phyloP scores from a whole-genome alignment of 1,139 yeast species.

The Diutina rugosa region DNA sequence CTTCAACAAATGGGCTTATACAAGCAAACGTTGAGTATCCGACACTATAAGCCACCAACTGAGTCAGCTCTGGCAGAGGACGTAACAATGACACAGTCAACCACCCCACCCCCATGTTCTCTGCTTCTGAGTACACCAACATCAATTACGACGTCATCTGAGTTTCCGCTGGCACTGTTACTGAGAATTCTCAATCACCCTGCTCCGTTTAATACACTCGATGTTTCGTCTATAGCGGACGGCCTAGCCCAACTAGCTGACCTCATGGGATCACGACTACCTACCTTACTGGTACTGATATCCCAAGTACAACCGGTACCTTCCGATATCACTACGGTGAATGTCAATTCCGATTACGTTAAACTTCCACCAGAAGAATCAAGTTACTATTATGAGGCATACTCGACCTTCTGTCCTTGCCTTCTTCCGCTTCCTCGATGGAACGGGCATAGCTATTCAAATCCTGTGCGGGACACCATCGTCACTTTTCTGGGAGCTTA shows the following conservation, averaged over 20 bases:
- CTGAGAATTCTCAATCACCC: background rate
- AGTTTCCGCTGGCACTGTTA: background rate
- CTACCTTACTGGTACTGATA: constrained; percentile 5
- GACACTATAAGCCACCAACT: background rate
- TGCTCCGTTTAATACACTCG: background rate
- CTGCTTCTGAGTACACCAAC: background rate
- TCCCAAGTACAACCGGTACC: constrained; percentile 13
- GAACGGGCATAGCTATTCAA: constrained; percentile 21
- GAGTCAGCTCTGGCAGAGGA: background rate
- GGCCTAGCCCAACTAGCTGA: background rate
- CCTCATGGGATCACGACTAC: background rate
- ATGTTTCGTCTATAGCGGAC: background rate
- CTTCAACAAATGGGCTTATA: background rate
- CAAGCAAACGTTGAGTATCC: background rate
- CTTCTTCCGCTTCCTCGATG: constrained; percentile 51
- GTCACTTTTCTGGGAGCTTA: constrained; percentile 47
- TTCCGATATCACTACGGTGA: constrained; percentile 1
- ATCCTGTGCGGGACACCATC: constrained; percentile 57
- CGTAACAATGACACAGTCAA: background rate
- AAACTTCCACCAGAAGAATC: constrained; percentile 16
- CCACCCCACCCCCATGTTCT: background rate
- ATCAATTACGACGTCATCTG: background rate
- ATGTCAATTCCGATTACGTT: background rate
- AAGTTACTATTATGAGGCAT: constrained; percentile 32
- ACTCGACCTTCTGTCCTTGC: constrained; percentile 42